Base-by-base conservation (phyloP, 225 moss, liverwort and hornwort species). In the Pseudoscleropodium purum region DNA sequence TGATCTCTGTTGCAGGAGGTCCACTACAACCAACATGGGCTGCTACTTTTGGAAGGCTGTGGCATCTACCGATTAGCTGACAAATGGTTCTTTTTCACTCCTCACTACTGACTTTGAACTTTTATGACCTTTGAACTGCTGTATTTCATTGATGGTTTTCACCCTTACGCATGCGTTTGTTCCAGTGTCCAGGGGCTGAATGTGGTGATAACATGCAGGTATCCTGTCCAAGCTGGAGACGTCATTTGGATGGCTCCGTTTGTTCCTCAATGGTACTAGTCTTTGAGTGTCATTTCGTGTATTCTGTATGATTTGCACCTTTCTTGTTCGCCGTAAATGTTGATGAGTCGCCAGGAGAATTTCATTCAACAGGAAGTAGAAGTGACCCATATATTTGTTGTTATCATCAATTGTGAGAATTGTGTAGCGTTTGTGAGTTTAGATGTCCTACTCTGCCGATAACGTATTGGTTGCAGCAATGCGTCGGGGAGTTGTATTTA, bases 231-330 rank as follows among this genome's bases (percentile, higher is more conserved):
- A 93, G 97, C 97, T 85, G 99, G 99, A 80, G 99, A 99, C 66
- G 96, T 95, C 60, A 99, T 99, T 75, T 99, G 99, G 97, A 99
- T 97, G 99, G 99, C 99, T 68, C 99, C 99, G 18, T 99, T 95
- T 91, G 97, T 99, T 92, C 99, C 97, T 88, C 97, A 97, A 86
- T 99, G 99, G 99, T 94, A 85, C 66, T 33, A 82, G 33, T 83
- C 60, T 84, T 74, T 51, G 70, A 59, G 52, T 45, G 49, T 65
- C 63, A n/a, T 56, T 43, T 24, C 11, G 24, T 66, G n/a, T 56
- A 39, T 8, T 80, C 39, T 92, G 36, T 77, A 39, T n/a, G 61
- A 75, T 64, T 67, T 52, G 21, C 61, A 27, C 31, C 30, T 62
- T 54, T 82, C 68, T 21, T 89, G 62, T 60, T 63, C 49, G 45